A percentile compares a stretch with the other conserved stretches of the same genome.
These are phyloP conservation scores for Capronia americana DNA, from an alignment of 2,329 filamentous ascomycete species.

Conservation along the genomic window DNA sequence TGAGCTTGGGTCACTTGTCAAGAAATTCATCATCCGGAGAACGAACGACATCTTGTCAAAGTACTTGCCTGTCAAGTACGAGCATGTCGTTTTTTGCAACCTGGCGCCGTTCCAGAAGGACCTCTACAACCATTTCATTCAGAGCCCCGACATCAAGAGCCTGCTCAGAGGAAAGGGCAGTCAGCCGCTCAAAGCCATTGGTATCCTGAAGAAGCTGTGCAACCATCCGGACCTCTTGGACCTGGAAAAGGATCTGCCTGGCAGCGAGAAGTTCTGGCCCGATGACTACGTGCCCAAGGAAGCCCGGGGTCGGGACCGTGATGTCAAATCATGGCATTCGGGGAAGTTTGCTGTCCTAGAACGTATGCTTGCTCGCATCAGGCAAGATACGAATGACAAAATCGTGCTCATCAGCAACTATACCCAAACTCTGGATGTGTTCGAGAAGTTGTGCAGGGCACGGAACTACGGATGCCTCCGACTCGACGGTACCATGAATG, in stretches of 20 bases:
- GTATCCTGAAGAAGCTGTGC: constrained; percentile 95
- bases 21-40: constrained; percentile 97
- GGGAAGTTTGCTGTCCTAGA: constrained; percentile 99
- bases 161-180: constrained; percentile 91
- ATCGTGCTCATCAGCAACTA: constrained; percentile 99
- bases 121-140: constrained; percentile 96
- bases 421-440: constrained; percentile 92
- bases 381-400: constrained; percentile 96
- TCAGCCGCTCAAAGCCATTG: constrained; percentile 94
- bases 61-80: constrained; percentile 97
- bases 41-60: constrained; percentile 98
- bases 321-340: constrained; percentile 93
- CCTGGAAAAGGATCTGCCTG: constrained; percentile 81
- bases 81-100: constrained; percentile 98
- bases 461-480: constrained; percentile 85
- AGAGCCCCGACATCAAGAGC: constrained; percentile 91
- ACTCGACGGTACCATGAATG: constrained; percentile 96
- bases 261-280: constrained; percentile 80
- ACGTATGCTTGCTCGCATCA: constrained; percentile 94
- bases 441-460: constrained; percentile 85
- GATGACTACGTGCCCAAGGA: constrained; percentile 90
- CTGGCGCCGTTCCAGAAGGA: constrained; percentile 90
- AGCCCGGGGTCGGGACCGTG: constrained; percentile 82
- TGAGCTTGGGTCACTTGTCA: constrained; percentile 84
- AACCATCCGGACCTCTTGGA: constrained; percentile 95